These are phyloP conservation scores for Cutaneotrichosporon curvatum DNA, from an alignment of 1,284 basidiomycete species.

Conservation along the genomic window DNA sequence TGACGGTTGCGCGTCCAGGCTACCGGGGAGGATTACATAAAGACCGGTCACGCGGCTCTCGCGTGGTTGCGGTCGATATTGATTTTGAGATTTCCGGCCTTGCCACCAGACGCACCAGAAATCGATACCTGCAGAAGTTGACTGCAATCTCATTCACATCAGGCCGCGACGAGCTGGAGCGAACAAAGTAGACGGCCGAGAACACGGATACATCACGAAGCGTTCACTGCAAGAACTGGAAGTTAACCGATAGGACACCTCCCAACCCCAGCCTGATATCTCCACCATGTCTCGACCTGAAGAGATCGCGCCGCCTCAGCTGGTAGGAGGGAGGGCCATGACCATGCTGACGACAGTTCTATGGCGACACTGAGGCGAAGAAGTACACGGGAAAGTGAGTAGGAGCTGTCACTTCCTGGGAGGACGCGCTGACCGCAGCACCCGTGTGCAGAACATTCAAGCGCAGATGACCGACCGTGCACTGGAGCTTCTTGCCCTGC, in stretches of 20 bases:
- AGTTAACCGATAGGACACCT: no score
- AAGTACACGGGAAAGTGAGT: constrained; percentile 94
- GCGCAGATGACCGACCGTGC: constrained; percentile 97
- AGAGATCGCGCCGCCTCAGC: constrained; percentile 89
- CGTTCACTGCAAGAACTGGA: no score
- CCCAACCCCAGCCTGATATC: no score
- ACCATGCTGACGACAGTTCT: constrained; percentile 53
- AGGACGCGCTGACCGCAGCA: constrained; percentile 10
- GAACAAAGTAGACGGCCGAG: neutral
- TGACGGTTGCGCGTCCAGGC: constrained; percentile 8
- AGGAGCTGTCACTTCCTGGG: neutral
- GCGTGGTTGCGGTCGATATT: no score
- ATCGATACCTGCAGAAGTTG: no score
- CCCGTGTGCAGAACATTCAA: constrained; percentile 94
- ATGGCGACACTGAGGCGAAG: constrained; percentile 87
- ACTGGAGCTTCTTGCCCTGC: constrained; percentile 80
- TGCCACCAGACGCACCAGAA: no score
- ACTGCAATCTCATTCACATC: neutral
- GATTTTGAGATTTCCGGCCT: no score
- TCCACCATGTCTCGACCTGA: constrained; percentile 85
- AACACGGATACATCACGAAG: no score
- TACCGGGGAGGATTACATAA: neutral
- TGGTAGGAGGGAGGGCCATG: constrained; percentile 46
- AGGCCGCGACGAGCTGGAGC: neutral
- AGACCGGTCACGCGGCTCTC: neutral